These are phyloP conservation scores for Amoeboaphelidium protococcarum DNA, from an alignment of 371 early-diverging fungal species.

Conservation along the genomic window DNA sequence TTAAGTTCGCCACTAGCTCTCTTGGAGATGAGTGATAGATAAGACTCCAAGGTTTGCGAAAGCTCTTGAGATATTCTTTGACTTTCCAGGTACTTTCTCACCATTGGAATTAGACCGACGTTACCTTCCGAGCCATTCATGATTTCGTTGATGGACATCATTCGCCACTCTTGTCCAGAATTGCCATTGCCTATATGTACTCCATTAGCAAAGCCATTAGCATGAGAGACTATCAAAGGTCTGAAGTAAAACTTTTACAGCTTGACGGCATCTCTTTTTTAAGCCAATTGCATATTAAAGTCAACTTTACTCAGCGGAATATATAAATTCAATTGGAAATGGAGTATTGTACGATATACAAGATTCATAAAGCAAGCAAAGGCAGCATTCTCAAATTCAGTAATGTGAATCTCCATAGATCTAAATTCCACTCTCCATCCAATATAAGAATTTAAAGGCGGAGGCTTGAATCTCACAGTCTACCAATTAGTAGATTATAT, in stretches of 20 bases:
- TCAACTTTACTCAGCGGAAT: constrained; percentile 88
- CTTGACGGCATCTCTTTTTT: constrained; percentile 52
- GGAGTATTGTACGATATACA: constrained; percentile 63
- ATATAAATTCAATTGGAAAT: constrained; percentile 78
- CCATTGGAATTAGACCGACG: too few relatives aligned
- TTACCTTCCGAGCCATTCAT: constrained; percentile 53
- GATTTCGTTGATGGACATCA: constrained; percentile 76
- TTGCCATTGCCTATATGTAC: constrained; percentile 6
- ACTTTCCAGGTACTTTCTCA: constrained; percentile 5
- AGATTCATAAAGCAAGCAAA: constrained; percentile 80
- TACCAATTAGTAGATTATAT: constrained; percentile 99
- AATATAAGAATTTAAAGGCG: constrained; percentile 43
- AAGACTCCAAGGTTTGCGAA: constrained; percentile 35
- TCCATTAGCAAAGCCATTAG: too few relatives aligned
- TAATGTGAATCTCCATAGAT: constrained; percentile 90
- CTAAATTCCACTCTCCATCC: constrained; percentile 98
- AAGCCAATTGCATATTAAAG: constrained; percentile 76
- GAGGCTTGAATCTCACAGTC: constrained; percentile 94
- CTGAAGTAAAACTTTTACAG: constrained; percentile 70
- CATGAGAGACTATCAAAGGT: constrained; percentile 47
- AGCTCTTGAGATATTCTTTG: constrained; percentile 1
- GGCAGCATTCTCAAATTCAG: constrained; percentile 94
- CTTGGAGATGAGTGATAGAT: constrained; percentile 51
- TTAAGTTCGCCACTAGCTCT: constrained; percentile 57
- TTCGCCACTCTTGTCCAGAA: constrained; percentile 20